Percentiles rank a stretch among this genome's conserved stretches.
Evolutionary conservation across 2,329 filamentous ascomycete genomes (phyloP).

Genomic region (Lomentospora prolificans): DNA sequence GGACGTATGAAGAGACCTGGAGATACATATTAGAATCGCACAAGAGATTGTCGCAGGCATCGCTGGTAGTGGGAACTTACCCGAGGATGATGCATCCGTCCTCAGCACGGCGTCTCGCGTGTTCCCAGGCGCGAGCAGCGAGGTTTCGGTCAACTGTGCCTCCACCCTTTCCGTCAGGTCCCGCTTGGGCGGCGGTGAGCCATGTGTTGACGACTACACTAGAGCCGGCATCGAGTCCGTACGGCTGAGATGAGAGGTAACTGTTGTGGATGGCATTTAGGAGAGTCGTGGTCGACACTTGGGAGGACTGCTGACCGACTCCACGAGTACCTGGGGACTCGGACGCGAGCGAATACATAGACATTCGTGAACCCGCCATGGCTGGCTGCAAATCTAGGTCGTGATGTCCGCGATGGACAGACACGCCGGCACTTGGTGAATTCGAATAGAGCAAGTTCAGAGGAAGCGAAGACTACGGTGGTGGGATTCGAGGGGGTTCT

Average conservation of each 20-base stretch:
- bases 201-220: constrained; percentile 93
- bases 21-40: too few species aligned
- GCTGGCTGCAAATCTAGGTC: neutral
- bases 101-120: constrained; percentile 86
- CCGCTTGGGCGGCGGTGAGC: constrained; percentile 67
- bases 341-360: constrained; percentile 58
- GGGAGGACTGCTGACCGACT: constrained; percentile 58
- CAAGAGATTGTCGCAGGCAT: neutral
- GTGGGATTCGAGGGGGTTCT: neutral
- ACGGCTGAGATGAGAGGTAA: constrained; percentile 74
- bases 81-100: constrained; percentile 87
- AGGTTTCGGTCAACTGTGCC: constrained; percentile 74
- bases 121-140: constrained; percentile 83
- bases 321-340: constrained; percentile 50
- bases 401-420: constrained; percentile 9
- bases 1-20: constrained; percentile 84
- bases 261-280: constrained; percentile 87
- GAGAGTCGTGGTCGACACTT: constrained; percentile 86
- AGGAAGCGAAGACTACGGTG: neutral
- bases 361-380: constrained; percentile 55
- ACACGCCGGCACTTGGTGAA: neutral
- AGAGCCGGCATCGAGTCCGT: constrained; percentile 78
- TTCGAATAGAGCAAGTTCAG: neutral
- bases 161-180: constrained; percentile 58
- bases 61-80: constrained; percentile 54